Conservation (phyloP, 2,329 filamentous ascomycete genomes). For the Calonectria crousiana region DNA sequence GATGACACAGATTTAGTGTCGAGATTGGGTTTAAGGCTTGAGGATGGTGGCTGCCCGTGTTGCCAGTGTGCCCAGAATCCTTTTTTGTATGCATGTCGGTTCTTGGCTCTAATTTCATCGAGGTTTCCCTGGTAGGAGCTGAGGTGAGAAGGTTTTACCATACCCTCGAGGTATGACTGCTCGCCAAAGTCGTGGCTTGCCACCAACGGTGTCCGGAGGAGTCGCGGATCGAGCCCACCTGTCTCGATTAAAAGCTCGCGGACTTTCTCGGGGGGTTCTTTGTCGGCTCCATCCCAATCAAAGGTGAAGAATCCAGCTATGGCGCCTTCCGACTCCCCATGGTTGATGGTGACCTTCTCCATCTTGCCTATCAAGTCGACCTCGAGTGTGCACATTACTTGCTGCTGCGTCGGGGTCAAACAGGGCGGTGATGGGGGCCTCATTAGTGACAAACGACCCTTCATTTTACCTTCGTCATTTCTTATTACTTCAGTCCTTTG, state of each 20-base stretch:
- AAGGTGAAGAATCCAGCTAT: constrained; percentile 37
- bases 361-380: constrained; percentile 16
- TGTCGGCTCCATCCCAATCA: constrained; percentile 27
- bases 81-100: constrained; percentile 20
- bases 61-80: constrained; percentile 25
- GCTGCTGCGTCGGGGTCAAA: constrained; percentile 14
- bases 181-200: background rate
- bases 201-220: constrained; percentile 1
- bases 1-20: background rate
- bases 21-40: background rate
- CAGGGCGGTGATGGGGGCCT: background rate
- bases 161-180: background rate
- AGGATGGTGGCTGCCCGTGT: background rate
- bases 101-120: constrained; percentile 15
- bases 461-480: background rate
- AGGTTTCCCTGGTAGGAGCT: constrained; percentile 15
- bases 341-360: constrained; percentile 28
- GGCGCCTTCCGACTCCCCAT: constrained; percentile 31
- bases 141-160: background rate
- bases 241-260: constrained; percentile 26
- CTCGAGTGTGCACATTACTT: constrained; percentile 24
- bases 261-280: constrained; percentile 29
- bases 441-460: background rate
- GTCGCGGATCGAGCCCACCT: constrained; percentile 7
- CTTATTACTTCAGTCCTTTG: background rate